Evolutionary conservation across 345 rosid species (phyloP).

Genomic region (Citrus unshiu): DNA sequence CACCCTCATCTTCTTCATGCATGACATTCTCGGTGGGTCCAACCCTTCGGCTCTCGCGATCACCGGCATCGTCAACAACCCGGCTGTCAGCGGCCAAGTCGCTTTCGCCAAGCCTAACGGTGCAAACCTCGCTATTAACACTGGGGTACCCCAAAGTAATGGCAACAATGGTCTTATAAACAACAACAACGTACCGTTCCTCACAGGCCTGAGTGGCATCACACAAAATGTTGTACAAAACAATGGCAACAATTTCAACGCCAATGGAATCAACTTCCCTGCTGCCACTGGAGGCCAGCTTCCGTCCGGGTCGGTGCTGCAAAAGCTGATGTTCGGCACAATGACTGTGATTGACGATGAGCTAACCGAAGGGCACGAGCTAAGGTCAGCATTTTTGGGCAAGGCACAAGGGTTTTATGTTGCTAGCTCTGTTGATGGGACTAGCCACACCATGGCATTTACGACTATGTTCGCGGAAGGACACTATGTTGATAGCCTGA

Average conservation of each 20-base stretch:
- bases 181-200: conserved; percentile 40
- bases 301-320: conserved; percentile 17
- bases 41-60: conserved; percentile 22
- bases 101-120: conserved; percentile 39
- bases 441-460: conserved; percentile 32
- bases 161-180: conserved; percentile 28
- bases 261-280: conserved; percentile 15
- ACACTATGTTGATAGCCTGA: conserved; percentile 27
- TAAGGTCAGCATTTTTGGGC: conserved; percentile 27
- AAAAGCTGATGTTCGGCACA: conserved; percentile 37
- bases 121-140: conserved; percentile 25
- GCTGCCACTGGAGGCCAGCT: conserved; percentile 17
- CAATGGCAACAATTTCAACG: conserved; percentile 17
- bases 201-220: conserved; percentile 31
- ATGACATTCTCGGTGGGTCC: conserved; percentile 40
- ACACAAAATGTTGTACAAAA: conserved; percentile 18
- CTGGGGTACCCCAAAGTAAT: conserved; percentile 21
- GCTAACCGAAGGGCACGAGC: conserved; percentile 33
- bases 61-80: conserved; percentile 33
- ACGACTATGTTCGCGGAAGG: conserved; percentile 30
- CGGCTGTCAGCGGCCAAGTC: conserved; percentile 25
- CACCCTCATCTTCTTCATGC: conserved; percentile 23
- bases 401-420: conserved; percentile 40
- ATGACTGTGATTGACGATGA: conserved; percentile 35
- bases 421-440: conserved; percentile 35